Conservation (phyloP, 108 stramenopile species). For the Aurantiochytrium sp. region DNA sequence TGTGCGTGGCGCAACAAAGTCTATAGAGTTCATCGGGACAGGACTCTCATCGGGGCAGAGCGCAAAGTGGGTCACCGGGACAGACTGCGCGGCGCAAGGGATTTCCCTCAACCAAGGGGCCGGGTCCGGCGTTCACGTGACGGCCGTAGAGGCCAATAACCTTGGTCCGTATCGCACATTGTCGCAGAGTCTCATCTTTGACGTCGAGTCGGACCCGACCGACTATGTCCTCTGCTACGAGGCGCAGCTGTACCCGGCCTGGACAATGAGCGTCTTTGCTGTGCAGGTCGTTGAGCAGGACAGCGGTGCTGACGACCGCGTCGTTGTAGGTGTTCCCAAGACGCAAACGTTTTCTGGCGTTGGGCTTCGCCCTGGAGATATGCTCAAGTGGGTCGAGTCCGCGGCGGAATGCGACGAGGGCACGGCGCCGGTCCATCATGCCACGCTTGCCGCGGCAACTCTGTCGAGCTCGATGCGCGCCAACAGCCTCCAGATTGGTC, state of each 20-base stretch:
- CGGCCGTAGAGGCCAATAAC: neutral
- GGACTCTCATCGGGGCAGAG: neutral
- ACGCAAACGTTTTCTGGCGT: neutral
- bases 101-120: neutral
- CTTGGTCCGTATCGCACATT: neutral
- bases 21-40: neutral
- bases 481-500: neutral
- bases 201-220: neutral
- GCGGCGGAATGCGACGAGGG: neutral
- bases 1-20: neutral
- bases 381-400: neutral
- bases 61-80: neutral
- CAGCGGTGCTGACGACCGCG: neutral
- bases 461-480: neutral
- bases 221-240: neutral
- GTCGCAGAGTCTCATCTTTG: neutral
- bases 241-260: neutral
- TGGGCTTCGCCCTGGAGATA: neutral
- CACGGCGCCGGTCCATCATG: neutral
- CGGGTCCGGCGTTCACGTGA: neutral
- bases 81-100: neutral
- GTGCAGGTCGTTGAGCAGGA: neutral
- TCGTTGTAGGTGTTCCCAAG: neutral
- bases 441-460: neutral
- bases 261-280: neutral